Percentiles rank a stretch among this genome's conserved stretches.
Evolutionary conservation across 2,329 filamentous ascomycete species (phyloP).

Genomic region (Fonsecaea pugnacius): DNA sequence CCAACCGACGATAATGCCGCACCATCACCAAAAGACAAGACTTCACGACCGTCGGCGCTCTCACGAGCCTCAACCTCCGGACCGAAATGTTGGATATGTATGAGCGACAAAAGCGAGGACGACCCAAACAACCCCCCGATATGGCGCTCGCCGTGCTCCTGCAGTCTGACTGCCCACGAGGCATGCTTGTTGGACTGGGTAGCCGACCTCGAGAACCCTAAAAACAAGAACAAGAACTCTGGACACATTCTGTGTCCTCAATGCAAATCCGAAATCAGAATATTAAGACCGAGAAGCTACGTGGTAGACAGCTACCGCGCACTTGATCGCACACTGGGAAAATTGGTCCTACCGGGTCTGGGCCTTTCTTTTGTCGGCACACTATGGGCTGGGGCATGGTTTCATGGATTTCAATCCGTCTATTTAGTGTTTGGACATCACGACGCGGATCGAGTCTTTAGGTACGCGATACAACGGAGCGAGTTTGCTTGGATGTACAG

Average conservation of each 20-base stretch:
- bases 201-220: slow-evolving; percentile 76
- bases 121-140: slow-evolving; percentile 59
- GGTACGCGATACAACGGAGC: slow-evolving; percentile 43
- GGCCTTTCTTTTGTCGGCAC: slow-evolving; percentile 54
- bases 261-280: slow-evolving; percentile 79
- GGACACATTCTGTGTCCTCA: slow-evolving; percentile 78
- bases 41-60: slow-evolving; percentile 26
- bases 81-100: slow-evolving; percentile 71
- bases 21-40: not conserved
- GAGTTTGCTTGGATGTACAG: slow-evolving; percentile 62
- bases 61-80: slow-evolving; percentile 43
- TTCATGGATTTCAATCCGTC: slow-evolving; percentile 66
- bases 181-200: slow-evolving; percentile 90
- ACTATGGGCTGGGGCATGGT: slow-evolving; percentile 57
- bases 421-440: slow-evolving; percentile 68
- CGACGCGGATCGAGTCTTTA: slow-evolving; percentile 62
- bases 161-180: slow-evolving; percentile 88
- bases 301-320: slow-evolving; percentile 69
- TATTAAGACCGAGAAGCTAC: slow-evolving; percentile 74
- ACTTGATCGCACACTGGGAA: slow-evolving; percentile 61
- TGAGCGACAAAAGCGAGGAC: slow-evolving; percentile 68
- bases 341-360: slow-evolving; percentile 67
- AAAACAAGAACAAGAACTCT: slow-evolving; percentile 54
- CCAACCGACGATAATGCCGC: slow-evolving; percentile 5
- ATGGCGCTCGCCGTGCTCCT: slow-evolving; percentile 90